Evolutionary conservation across 2,329 filamentous ascomycete species (phyloP).

Genomic region (Colletotrichum gloeosporioides): DNA sequence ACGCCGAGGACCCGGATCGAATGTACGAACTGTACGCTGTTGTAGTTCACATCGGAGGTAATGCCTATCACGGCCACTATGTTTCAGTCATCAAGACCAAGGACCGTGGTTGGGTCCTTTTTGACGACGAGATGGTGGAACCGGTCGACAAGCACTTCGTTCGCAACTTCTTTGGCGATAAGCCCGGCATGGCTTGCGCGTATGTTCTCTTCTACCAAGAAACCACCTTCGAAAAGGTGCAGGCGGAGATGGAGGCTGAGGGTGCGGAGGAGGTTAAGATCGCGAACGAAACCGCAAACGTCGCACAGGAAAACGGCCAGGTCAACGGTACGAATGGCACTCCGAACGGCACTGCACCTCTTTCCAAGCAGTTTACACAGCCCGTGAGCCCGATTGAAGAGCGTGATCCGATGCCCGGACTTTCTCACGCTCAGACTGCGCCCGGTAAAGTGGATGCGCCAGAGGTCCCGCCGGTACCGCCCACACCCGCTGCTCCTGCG

Average conservation of each 20-base stretch:
- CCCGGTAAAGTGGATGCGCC: slow-evolving; percentile 44
- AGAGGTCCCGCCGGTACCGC: slow-evolving; percentile 33
- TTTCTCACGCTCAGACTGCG: slow-evolving; percentile 72
- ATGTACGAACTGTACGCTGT: slow-evolving; percentile 97
- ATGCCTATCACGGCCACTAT: slow-evolving; percentile 97
- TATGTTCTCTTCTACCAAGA: slow-evolving; percentile 99
- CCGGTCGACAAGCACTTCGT: slow-evolving; percentile 97
- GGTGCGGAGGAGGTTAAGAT: slow-evolving; percentile 67
- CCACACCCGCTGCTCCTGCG: slow-evolving; percentile 32
- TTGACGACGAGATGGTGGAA: slow-evolving; percentile 98
- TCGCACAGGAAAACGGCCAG: slow-evolving; percentile 55
- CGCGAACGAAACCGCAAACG: slow-evolving; percentile 60
- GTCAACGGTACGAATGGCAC: not conserved
- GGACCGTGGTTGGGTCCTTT: slow-evolving; percentile 93
- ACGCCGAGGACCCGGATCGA: slow-evolving; percentile 90
- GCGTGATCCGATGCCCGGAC: slow-evolving; percentile 57
- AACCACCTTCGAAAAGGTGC: slow-evolving; percentile 71
- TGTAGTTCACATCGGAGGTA: slow-evolving; percentile 95
- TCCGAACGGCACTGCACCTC: slow-evolving; percentile 46
- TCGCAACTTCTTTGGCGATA: slow-evolving; percentile 95
- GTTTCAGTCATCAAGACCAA: slow-evolving; percentile 98
- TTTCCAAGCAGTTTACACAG: slow-evolving; percentile 58
- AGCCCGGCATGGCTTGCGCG: slow-evolving; percentile 87
- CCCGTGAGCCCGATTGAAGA: slow-evolving; percentile 52
- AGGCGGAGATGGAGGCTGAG: slow-evolving; percentile 84